Base-by-base conservation (phyloP, 306 rosid genomes). In the Pyrus bretschneideri region DNA sequence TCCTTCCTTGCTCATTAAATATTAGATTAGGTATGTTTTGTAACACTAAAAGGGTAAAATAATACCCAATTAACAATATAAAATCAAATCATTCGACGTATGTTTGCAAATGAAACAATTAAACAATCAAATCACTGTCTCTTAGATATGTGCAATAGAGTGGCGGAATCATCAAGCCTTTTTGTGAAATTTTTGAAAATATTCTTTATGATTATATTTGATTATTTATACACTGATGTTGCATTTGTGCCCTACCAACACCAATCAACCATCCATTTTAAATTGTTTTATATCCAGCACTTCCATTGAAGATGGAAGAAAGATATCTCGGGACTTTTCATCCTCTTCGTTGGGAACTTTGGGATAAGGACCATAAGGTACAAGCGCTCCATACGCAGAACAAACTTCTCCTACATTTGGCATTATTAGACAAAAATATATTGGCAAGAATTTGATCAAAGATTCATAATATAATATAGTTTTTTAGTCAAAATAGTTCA, bases 81-180 rank as follows among this genome's bases (percentile, higher is more conserved):
- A 19, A 64, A 60, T 71, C 52, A 49, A 65, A 19, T 38, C 67
- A 65, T n/a, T 66, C 63, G 8, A 75, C 31, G 25, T 21, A 30
- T 67, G 17, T 63, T 40, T 73, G 69, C 29, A 45, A 63, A 54
- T 4, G 14, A 40, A 31, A 51, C 40, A 17, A 62, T 31, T 38
- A 75, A 62, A 23, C 49, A 31, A 81, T 45, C 74, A 22, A 65
- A 54, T 63, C 67, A 61, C 11, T 19, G 51, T 38, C 35, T 25
- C 45, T 55, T 29, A 64, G 35, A 65, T 71, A 13, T 62, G 45
- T 35, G 68, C 73, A 25, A 11, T 3, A 13, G 10, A 62, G 35
- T 35, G 76, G 64, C 40, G 67, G 66, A 81, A 76, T 81, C 67
- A 45, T 66, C 45, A 15, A 66, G 21, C 33, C 21, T 78, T 64